Evolutionary conservation across 495 filamentous ascomycete species (phyloP).

Genomic region (Wilcoxina mikolae): DNA sequence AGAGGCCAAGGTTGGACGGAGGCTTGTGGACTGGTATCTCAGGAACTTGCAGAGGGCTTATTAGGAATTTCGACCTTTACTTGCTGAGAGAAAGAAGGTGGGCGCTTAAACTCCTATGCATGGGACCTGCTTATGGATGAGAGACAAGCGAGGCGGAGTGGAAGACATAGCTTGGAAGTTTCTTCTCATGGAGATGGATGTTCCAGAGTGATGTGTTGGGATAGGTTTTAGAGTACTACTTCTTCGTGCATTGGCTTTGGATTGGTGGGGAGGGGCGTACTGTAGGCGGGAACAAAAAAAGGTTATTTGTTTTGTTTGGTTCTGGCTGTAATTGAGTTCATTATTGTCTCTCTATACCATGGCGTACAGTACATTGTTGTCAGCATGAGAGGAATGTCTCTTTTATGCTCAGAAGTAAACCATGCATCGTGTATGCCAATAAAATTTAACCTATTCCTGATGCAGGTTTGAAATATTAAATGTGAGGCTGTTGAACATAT

Average conservation of each 20-base stretch:
- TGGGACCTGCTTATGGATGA: background rate
- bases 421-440: background rate
- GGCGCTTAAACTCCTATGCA: background rate
- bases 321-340: background rate
- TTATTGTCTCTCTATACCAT: background rate
- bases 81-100: background rate
- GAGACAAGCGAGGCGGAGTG: background rate
- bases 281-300: conserved; percentile 7
- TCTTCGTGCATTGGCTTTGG: conserved; percentile 2
- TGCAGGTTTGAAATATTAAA: background rate
- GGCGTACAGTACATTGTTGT: background rate
- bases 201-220: background rate
- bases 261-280: conserved; percentile 6
- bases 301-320: conserved; percentile 1
- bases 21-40: conserved; percentile 97
- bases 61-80: background rate
- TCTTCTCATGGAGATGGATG: no score
- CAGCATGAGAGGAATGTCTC: background rate
- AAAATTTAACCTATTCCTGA: no score
- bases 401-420: background rate
- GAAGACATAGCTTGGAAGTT: no score
- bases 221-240: background rate
- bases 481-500: background rate
- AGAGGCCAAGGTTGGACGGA: conserved; percentile 92
- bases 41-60: conserved; percentile 43